phyloP scores from a whole-genome alignment of 495 filamentous ascomycete species.

The Penicillium simplicissimum region DNA sequence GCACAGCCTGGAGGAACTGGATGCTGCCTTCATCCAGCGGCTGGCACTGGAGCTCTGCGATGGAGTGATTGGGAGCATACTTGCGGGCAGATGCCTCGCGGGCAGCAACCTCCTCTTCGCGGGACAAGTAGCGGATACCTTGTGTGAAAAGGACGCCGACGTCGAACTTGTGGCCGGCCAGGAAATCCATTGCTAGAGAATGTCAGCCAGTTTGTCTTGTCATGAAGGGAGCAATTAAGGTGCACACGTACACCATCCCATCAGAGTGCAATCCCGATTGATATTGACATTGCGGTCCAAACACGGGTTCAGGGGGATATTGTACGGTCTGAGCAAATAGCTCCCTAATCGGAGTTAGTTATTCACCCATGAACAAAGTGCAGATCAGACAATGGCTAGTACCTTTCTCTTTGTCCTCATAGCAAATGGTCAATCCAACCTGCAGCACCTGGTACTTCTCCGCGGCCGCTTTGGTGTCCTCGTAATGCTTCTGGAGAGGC shows the following conservation, averaged over 20 bases:
- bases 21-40: constrained; percentile 47
- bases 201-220: constrained; percentile 6
- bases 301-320: constrained; percentile 62
- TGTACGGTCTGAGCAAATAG: constrained; percentile 68
- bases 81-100: constrained; percentile 24
- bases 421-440: constrained; percentile 69
- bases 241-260: constrained; percentile 47
- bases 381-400: constrained; percentile 6
- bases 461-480: constrained; percentile 62
- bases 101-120: constrained; percentile 57
- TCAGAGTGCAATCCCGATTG: constrained; percentile 55
- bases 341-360: constrained; percentile 35
- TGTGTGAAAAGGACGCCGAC: constrained; percentile 55
- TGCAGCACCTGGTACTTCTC: constrained; percentile 74
- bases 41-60: constrained; percentile 51
- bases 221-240: no score
- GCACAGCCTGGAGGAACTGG: constrained; percentile 54
- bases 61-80: constrained; percentile 32
- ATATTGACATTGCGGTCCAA: constrained; percentile 50
- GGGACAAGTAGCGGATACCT: constrained; percentile 71
- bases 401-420: constrained; percentile 53
- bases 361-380: background rate
- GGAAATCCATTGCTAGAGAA: constrained; percentile 59
- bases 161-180: constrained; percentile 61
- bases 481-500: constrained; percentile 64